A percentile compares a stretch with the other conserved stretches of the same genome.
phyloP scores from a whole-genome alignment of 169 alveolate genomes.

The Plasmodium inui region DNA sequence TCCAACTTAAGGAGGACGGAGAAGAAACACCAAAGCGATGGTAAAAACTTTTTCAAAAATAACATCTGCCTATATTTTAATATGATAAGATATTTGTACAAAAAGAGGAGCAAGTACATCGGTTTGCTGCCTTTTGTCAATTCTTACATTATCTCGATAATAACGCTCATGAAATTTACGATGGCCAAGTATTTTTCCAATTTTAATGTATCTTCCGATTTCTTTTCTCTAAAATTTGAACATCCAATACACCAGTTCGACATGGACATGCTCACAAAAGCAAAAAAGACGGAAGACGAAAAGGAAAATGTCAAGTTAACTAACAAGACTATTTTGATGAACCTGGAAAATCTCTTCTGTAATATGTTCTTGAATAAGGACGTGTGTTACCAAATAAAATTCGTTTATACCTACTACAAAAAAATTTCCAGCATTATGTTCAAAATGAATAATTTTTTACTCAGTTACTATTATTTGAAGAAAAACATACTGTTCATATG shows the following conservation, averaged over 20 bases:
- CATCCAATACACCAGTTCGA: constrained; percentile 44
- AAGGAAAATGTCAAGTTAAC: constrained; percentile 13
- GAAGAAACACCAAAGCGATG: constrained; percentile 19
- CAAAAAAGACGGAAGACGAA: constrained; percentile 28
- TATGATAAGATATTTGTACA: constrained; percentile 57
- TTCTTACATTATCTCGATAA: constrained; percentile 24
- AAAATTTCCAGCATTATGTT: constrained; percentile 23
- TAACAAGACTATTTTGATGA: constrained; percentile 24
- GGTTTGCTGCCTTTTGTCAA: constrained; percentile 32
- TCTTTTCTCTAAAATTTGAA: constrained; percentile 66
- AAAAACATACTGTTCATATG: constrained; percentile 19
- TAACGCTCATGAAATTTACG: constrained; percentile 49
- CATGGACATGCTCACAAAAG: constrained; percentile 21
- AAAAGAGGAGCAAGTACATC: constrained; percentile 34
- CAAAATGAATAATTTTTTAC: constrained; percentile 67
- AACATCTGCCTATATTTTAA: constrained; percentile 63
- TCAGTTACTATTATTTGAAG: constrained; percentile 64
- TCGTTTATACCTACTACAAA: constrained; percentile 40
- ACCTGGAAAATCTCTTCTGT: constrained; percentile 39
- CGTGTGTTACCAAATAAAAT: constrained; percentile 41
- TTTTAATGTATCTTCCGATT: constrained; percentile 49
- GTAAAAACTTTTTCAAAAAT: constrained; percentile 46
- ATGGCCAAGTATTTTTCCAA: constrained; percentile 50
- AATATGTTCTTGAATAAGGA: constrained; percentile 66
- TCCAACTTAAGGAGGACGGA: constrained; percentile 11